Base-by-base conservation (phyloP, 768 basidiomycete species). In the Hericium coralloides region DNA sequence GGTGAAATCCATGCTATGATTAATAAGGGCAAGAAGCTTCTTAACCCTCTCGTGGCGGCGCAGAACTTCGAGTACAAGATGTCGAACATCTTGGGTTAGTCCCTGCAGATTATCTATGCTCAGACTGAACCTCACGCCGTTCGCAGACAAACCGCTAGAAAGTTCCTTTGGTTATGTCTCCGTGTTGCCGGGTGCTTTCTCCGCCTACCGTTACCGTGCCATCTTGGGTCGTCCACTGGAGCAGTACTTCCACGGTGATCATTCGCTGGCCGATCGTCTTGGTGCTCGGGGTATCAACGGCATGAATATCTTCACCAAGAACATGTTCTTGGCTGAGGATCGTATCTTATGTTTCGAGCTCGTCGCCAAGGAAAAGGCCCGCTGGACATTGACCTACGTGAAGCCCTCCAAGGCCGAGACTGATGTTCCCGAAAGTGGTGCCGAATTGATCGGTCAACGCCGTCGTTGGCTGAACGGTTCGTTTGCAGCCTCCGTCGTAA, bases 11-110 rank as follows among this genome's bases (percentile, higher is more conserved):
- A 95, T 60, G 95, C 95, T 59, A 95, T 95, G 95, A 89, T 95
- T 65, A 83, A 93, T 69, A 91, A 92, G 15, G 93, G 93, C 47
- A 85, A 71, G 71, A 97, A 97, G 70, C 81, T 98, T 23, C 69
- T 98, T 59, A 98, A 98, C 66, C 95, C 92, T 18, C 74, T 94
- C 51, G 81, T 98, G 31, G 95, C 95, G 8, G 93, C 95, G 15
- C 95, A 98, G 70, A 97, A 98, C 72, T 95, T 95, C 64, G 93
- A 95, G 73, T 97, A 97, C 75, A 97, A 93, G 74, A 95, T 98
- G 91, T 94, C 92, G 48, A 97, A 98, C 72, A 97, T 98, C 66
- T 76, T 98, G 26, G 89, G 86, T 84, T 63, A 55, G 75, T 56
- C 31, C 8, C 8, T 31, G 31, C 31, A 9, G 31, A 31, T 36